Conservation (phyloP, 1,284 basidiomycete species). For the Puccinia hordei region DNA sequence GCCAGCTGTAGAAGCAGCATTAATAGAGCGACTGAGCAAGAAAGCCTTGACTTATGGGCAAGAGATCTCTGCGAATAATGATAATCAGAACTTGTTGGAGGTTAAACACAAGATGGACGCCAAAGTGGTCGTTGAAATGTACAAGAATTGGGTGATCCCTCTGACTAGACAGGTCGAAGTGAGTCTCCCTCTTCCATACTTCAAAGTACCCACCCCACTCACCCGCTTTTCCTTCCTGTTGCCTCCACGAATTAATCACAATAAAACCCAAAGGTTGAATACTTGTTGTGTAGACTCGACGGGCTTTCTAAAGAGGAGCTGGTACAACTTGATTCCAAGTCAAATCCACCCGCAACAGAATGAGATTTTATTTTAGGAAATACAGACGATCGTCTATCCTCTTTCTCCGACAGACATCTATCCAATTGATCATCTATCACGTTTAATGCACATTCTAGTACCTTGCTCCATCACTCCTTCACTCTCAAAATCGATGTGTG, state of each 20-base stretch:
- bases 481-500: too few relatives aligned
- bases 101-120: conserved; percentile 76
- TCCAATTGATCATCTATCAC: too few relatives aligned
- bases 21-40: conserved; percentile 82
- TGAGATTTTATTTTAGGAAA: too few relatives aligned
- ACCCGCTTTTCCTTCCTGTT: not conserved
- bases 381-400: too few relatives aligned
- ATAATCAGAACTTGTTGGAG: conserved; percentile 52
- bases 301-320: conserved; percentile 77
- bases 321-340: conserved; percentile 65
- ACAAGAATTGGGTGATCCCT: conserved; percentile 92
- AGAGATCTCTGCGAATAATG: conserved; percentile 65
- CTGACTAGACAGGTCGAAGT: conserved; percentile 98
- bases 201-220: conserved; percentile 1
- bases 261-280: conserved; percentile 72
- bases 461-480: too few relatives aligned
- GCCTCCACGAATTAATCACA: not conserved
- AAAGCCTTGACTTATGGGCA: conserved; percentile 92
- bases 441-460: too few relatives aligned
- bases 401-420: too few relatives aligned
- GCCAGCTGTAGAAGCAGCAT: conserved; percentile 84
- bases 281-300: conserved; percentile 79
- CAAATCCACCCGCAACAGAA: not conserved
- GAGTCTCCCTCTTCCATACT: conserved; percentile 56
- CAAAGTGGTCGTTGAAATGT: conserved; percentile 86